Evolutionary conservation across 208 protist species (phyloP), one percentile per base, ranked within the genome.

Genomic region (Zelonia costaricensis): DNA sequence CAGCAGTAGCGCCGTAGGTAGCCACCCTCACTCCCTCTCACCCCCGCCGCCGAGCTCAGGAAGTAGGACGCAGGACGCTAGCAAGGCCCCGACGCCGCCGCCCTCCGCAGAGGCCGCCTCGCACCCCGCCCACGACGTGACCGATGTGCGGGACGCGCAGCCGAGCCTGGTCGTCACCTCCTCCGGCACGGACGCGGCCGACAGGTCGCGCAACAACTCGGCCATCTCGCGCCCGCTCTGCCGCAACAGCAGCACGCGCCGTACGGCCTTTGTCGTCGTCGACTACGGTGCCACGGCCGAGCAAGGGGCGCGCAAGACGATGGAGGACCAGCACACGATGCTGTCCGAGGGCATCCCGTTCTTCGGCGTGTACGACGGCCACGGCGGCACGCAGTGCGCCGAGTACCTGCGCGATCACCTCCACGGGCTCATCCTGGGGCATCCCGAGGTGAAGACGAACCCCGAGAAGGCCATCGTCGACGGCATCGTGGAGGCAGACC

Each of bases 321-420:
- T 96, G 90, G 86, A 96, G 69, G 90, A 96, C 63, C 85, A 92
- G 69, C 86, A 96, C 55, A 82, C 74, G 16, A 93, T 96, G 86
- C 69, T 89, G 23, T 60, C 75, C 18, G 84, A 93, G 46, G 78
- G 81, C 28, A 84, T 91, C 48, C 85, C 90, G 10, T 92, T 96
- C 54, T 93, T 94, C 65, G 91, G 62, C 49, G 87, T 96, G 45
- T 96, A 92, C 78, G 91, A 96, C 74, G 91, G 91, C 18, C 91
- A 96, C 62, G 84, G 85, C 60, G 91, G 91, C 28, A 88, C 85
- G 25, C 81, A 92, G 61, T 92, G 84, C 31, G 84, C 86, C 15
- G 83, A 92, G 67, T 93, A 88, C 69, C 70, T 94, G 43, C 88
- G 84, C 49, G 82, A 93, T 42, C 77, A 91, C 48, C 74, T 97